Percentiles rank a stretch among this genome's conserved stretches.
These are phyloP conservation scores for Atkinsonella texensis DNA, from an alignment of 2,329 filamentous ascomycete genomes.

Conservation along the genomic window DNA sequence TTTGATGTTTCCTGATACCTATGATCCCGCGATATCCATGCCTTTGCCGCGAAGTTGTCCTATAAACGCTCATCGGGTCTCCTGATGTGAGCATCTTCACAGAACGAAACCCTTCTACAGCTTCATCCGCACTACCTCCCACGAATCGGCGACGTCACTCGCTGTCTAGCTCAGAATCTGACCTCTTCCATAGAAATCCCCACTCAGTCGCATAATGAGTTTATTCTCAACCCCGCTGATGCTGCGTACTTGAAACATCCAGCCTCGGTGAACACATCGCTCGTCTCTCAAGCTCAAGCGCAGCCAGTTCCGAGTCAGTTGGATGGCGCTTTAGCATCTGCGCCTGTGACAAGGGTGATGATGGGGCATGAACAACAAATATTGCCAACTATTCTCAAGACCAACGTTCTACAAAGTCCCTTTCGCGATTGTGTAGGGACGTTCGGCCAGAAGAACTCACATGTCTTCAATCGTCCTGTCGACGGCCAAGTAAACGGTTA, in stretches of 20 bases:
- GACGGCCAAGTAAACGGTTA: constrained; percentile 26
- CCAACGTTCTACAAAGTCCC: constrained; percentile 15
- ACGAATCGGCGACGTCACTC: constrained; percentile 13
- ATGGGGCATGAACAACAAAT: neutral
- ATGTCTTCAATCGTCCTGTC: constrained; percentile 18
- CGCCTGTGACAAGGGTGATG: neutral
- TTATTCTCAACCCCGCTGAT: neutral
- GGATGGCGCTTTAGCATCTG: neutral
- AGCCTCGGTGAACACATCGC: neutral
- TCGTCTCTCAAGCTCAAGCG: neutral
- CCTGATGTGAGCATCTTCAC: neutral
- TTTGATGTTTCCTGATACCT: neutral
- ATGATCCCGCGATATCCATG: neutral
- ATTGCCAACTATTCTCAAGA: neutral
- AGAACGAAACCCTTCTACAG: neutral
- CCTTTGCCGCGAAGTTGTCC: neutral
- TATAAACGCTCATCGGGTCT: neutral
- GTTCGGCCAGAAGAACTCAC: constrained; percentile 13
- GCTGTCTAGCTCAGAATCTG: constrained; percentile 15
- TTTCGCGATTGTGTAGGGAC: constrained; percentile 20
- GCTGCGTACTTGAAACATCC: neutral
- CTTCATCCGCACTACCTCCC: neutral
- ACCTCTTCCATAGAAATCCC: constrained; percentile 16
- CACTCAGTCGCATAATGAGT: constrained; percentile 10
- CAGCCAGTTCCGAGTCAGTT: neutral